Conservation (phyloP, 2,329 filamentous ascomycete species). For the Sclerotinia spermophila region DNA sequence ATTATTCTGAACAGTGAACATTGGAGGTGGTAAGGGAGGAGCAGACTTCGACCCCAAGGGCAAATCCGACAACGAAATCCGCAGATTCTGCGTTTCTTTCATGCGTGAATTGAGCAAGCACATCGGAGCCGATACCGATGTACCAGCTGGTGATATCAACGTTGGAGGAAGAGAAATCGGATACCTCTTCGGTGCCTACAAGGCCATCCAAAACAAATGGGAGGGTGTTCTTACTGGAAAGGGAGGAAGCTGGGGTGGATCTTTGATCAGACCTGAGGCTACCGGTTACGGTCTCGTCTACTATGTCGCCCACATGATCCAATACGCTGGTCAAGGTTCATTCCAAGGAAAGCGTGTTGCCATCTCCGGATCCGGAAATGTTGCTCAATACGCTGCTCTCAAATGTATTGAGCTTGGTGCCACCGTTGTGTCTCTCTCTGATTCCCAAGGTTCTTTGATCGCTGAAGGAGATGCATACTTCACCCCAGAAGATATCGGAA, state of each 20-base stretch:
- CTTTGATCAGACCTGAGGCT: constrained; percentile 91
- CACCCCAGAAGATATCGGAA: constrained; percentile 72
- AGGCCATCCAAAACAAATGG: constrained; percentile 82
- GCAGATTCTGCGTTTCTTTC: constrained; percentile 92
- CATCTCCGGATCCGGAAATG: constrained; percentile 95
- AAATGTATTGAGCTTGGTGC: constrained; percentile 96
- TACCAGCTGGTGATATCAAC: constrained; percentile 95
- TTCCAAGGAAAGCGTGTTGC: constrained; percentile 91
- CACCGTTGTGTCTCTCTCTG: constrained; percentile 87
- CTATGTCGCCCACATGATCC: constrained; percentile 94
- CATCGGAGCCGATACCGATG: constrained; percentile 93
- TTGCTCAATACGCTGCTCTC: constrained; percentile 94
- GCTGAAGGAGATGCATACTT: constrained; percentile 68
- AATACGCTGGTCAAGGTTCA: constrained; percentile 79
- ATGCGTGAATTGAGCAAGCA: constrained; percentile 95
- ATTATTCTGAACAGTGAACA: constrained; percentile 59
- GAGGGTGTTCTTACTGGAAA: constrained; percentile 97
- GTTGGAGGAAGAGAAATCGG: constrained; percentile 90
- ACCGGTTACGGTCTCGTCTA: constrained; percentile 96
- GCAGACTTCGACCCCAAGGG: constrained; percentile 99
- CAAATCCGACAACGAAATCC: constrained; percentile 96
- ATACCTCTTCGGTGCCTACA: constrained; percentile 93
- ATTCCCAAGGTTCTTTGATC: constrained; percentile 82
- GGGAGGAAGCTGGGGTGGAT: constrained; percentile 88
- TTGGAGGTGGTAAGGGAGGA: constrained; percentile 97